Percentiles rank a stretch among this genome's conserved stretches.
These are phyloP conservation scores for Arabis alpina DNA, from an alignment of 345 rosid genomes.

Conservation along the genomic window DNA sequence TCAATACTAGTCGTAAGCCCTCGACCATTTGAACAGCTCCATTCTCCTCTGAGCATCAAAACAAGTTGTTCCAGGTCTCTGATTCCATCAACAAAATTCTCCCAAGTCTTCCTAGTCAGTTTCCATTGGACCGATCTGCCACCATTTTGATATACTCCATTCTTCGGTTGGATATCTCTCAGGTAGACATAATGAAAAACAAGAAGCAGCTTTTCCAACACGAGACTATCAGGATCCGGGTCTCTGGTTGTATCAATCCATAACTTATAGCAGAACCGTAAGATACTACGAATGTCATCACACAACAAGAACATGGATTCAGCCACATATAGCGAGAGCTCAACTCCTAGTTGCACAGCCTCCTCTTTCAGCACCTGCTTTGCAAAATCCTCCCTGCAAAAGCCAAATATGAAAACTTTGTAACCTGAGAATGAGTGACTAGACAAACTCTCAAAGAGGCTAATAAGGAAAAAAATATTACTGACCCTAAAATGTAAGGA, in stretches of 20 bases:
- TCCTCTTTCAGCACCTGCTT: conserved; percentile 14
- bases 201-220: background rate
- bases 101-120: background rate
- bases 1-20: background rate
- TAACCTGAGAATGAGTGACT: too few species aligned
- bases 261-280: background rate
- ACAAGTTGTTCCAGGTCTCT: background rate
- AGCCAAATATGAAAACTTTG: too few species aligned
- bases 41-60: background rate
- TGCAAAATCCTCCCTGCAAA: background rate
- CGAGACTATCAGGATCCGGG: background rate
- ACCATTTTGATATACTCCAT: background rate
- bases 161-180: background rate
- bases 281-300: conserved; percentile 14
- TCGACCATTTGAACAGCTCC: background rate
- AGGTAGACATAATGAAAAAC: background rate
- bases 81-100: background rate
- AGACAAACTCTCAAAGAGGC: too few species aligned
- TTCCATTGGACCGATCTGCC: background rate
- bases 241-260: background rate
- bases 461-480: too few species aligned
- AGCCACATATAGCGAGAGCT: conserved; percentile 18
- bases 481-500: conserved; percentile 8
- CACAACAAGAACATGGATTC: conserved; percentile 3
- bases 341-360: conserved; percentile 18